Percentiles rank a stretch among this genome's conserved stretches.
These are phyloP conservation scores for Candida boidinii DNA, from an alignment of 805 yeast genomes.

Conservation along the genomic window DNA sequence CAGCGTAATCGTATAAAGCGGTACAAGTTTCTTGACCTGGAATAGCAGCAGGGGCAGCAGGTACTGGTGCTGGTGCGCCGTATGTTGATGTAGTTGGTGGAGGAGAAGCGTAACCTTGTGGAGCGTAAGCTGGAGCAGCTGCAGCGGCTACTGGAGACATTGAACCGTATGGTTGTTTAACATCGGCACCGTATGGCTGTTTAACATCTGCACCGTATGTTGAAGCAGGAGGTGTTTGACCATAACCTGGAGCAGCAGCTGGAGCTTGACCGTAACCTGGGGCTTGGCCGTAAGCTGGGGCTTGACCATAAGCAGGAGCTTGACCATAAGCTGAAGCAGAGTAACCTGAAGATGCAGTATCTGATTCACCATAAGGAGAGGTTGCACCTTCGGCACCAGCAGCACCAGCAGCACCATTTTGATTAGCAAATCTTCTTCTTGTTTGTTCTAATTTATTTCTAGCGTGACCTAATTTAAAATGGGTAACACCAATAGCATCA, in stretches of 20 bases:
- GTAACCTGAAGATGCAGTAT: conserved; percentile 12
- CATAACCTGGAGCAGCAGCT: conserved; percentile 27
- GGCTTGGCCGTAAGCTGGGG: conserved; percentile 21
- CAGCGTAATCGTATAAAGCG: conserved; percentile 84
- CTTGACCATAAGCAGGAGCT: conserved; percentile 13
- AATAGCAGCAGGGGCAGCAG: conserved; percentile 28
- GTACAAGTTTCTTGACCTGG: conserved; percentile 59
- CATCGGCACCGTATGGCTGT: not conserved
- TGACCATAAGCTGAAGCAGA: conserved; percentile 19
- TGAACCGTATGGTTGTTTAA: not conserved
- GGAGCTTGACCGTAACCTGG: no score
- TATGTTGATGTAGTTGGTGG: conserved; percentile 15
- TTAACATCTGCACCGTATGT: not conserved
- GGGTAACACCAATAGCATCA: conserved; percentile 84
- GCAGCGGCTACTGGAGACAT: conserved; percentile 17
- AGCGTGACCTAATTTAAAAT: conserved; percentile 85
- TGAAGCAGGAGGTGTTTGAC: conserved; percentile 20
- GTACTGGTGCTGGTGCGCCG: conserved; percentile 18
- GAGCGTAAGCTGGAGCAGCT: conserved; percentile 15
- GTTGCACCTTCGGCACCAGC: conserved; percentile 28
- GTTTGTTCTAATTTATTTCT: conserved; percentile 78
- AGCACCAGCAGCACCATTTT: conserved; percentile 29
- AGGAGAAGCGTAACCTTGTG: conserved; percentile 14
- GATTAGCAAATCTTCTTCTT: conserved; percentile 57
- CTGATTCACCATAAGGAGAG: no score